A percentile compares a stretch with the other conserved stretches of the same genome.
Conservation (phyloP, 345 rosid species). For the Clausena lansium region DNA sequence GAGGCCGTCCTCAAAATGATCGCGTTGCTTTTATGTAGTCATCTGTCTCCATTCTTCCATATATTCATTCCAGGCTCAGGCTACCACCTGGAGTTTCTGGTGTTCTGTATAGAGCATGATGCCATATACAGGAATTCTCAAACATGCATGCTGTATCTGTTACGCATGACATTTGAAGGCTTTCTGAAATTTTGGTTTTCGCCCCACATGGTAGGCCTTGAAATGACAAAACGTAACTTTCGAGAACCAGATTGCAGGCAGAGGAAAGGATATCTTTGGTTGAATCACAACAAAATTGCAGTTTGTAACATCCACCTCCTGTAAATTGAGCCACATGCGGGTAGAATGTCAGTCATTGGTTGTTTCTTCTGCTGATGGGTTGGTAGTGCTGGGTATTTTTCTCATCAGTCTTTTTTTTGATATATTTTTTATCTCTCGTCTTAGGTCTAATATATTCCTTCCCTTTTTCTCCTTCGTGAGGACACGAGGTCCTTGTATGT, state of each 20-base stretch:
- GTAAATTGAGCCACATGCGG: conserved; percentile 56
- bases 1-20: conserved; percentile 96
- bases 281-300: conserved; percentile 23
- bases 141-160: conserved; percentile 27
- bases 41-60: conserved; percentile 12
- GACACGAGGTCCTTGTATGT: conserved; percentile 24
- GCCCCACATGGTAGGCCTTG: conserved; percentile 25
- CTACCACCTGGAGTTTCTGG: conserved; percentile 40
- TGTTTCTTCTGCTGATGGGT: conserved; percentile 27
- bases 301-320: conserved; percentile 26
- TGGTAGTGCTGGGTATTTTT: conserved; percentile 40
- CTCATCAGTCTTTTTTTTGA: conserved; percentile 27
- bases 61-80: conserved; percentile 35
- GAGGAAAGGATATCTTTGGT: conserved; percentile 22
- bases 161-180: conserved; percentile 33
- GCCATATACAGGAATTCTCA: conserved; percentile 33
- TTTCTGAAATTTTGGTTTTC: conserved; percentile 25
- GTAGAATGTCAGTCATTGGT: conserved; percentile 26
- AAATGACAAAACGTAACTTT: conserved; percentile 30
- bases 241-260: conserved; percentile 32
- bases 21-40: conserved; percentile 86
- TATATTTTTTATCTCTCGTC: conserved; percentile 21
- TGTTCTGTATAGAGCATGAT: conserved; percentile 46
- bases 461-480: background rate
- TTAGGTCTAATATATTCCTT: conserved; percentile 31